Conservation (phyloP, 2,329 filamentous ascomycete genomes). For the Metarhizium sp. region DNA sequence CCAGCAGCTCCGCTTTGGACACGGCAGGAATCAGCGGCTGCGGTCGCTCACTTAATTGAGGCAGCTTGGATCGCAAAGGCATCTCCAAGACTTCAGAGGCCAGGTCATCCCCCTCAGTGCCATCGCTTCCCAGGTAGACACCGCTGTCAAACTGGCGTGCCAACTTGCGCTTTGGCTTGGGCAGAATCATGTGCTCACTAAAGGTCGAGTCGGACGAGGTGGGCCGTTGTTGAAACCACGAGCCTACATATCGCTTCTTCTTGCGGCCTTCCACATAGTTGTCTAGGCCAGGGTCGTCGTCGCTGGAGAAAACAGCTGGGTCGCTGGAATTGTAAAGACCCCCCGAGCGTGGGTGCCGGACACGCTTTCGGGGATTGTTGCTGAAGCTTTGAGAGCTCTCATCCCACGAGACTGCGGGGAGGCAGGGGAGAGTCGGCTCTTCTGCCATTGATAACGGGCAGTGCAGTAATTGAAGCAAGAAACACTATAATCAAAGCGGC, state of each 20-base stretch:
- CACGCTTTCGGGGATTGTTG: conserved; percentile 30
- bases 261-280: conserved; percentile 49
- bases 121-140: conserved; percentile 58
- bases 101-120: conserved; percentile 33
- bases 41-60: conserved; percentile 24
- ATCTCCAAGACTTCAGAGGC: conserved; percentile 20
- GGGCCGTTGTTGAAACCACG: conserved; percentile 58
- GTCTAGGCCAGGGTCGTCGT: conserved; percentile 58
- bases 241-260: conserved; percentile 55
- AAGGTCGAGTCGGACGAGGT: conserved; percentile 39
- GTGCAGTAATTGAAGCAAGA: neutral
- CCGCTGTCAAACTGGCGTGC: conserved; percentile 57
- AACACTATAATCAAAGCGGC: neutral
- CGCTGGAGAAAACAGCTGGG: conserved; percentile 61
- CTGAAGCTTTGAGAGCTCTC: conserved; percentile 28
- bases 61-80: conserved; percentile 25
- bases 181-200: conserved; percentile 25
- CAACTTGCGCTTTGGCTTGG: conserved; percentile 40
- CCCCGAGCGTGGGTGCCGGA: conserved; percentile 18
- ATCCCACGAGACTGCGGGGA: conserved; percentile 29
- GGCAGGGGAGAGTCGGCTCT: conserved; percentile 30
- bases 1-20: conserved; percentile 33
- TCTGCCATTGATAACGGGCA: conserved; percentile 23
- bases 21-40: conserved; percentile 13
- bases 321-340: conserved; percentile 54